Conservation (phyloP, 2,329 filamentous ascomycete genomes). For the Diatrype stigma region DNA sequence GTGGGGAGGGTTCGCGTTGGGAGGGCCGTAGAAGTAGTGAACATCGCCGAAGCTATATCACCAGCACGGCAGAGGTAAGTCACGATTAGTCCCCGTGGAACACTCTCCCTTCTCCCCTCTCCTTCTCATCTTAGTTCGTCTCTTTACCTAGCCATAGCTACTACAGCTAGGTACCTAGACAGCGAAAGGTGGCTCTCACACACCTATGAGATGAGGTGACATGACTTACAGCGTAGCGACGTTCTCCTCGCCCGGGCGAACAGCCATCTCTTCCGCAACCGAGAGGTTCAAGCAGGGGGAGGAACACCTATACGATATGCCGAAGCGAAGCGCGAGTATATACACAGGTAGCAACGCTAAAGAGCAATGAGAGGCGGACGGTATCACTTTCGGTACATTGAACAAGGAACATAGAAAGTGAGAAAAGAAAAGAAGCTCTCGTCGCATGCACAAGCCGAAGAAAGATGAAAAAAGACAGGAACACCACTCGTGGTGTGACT, state of each 20-base stretch:
- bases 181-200: too few species aligned
- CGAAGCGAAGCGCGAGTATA: too few species aligned
- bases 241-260: constrained; percentile 42
- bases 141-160: too few species aligned
- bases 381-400: neutral
- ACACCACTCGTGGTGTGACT: neutral
- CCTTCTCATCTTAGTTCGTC: too few species aligned
- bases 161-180: too few species aligned
- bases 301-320: neutral
- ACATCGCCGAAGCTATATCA: constrained; percentile 65
- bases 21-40: constrained; percentile 74
- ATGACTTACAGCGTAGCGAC: constrained; percentile 41
- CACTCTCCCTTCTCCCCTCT: neutral
- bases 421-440: neutral
- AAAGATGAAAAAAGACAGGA: neutral
- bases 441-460: neutral
- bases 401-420: neutral
- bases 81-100: constrained; percentile 19
- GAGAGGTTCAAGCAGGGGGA: neutral
- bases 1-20: constrained; percentile 63
- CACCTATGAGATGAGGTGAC: too few species aligned
- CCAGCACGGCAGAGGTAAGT: neutral
- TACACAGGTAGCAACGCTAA: too few species aligned
- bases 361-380: too few species aligned
- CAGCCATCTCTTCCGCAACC: constrained; percentile 35